Percentiles rank a stretch among this genome's conserved stretches.
phyloP scores from a whole-genome alignment of 2,329 filamentous ascomycete species.

The Verticillium zaregamsianum region DNA sequence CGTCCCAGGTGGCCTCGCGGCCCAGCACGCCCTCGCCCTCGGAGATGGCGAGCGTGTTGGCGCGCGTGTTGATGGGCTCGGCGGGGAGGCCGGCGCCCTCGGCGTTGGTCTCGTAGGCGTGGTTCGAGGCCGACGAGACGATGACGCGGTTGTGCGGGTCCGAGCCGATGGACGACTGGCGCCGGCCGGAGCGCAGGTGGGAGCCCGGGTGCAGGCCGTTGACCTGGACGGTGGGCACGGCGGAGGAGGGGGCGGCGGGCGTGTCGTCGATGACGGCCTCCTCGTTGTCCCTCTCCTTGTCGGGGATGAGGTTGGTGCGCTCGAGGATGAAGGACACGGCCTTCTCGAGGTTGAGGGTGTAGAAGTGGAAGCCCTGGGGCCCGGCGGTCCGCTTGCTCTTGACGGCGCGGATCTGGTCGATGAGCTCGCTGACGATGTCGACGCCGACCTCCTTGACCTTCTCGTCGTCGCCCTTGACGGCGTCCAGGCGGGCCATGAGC shows the following conservation, averaged over 20 bases:
- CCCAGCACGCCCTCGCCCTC: slow-evolving; percentile 88
- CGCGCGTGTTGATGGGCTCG: slow-evolving; percentile 69
- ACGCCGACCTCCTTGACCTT: slow-evolving; percentile 76
- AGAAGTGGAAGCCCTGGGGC: slow-evolving; percentile 89
- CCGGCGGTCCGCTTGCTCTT: slow-evolving; percentile 48
- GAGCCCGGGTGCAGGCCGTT: slow-evolving; percentile 38
- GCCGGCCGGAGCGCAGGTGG: slow-evolving; percentile 41
- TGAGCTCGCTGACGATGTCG: slow-evolving; percentile 78
- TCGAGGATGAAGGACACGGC: slow-evolving; percentile 92
- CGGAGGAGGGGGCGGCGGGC: slow-evolving; percentile 22
- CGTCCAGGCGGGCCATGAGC: slow-evolving; percentile 66
- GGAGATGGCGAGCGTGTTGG: slow-evolving; percentile 86
- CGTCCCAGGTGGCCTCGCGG: slow-evolving; percentile 96
- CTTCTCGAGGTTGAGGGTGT: slow-evolving; percentile 94
- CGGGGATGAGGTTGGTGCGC: slow-evolving; percentile 75
- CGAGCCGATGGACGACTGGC: slow-evolving; percentile 76
- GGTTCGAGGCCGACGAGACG: slow-evolving; percentile 60
- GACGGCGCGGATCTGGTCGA: slow-evolving; percentile 69
- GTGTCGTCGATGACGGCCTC: slow-evolving; percentile 46
- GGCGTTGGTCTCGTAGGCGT: slow-evolving; percentile 68
- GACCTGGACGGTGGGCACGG: slow-evolving; percentile 43
- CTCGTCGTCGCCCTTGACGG: slow-evolving; percentile 74
- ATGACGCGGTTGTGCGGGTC: slow-evolving; percentile 87
- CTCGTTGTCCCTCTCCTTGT: slow-evolving; percentile 47
- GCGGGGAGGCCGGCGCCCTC: slow-evolving; percentile 73